Base-by-base conservation (phyloP, 164 flowering plant genomes). In the Saururus chinensis region DNA sequence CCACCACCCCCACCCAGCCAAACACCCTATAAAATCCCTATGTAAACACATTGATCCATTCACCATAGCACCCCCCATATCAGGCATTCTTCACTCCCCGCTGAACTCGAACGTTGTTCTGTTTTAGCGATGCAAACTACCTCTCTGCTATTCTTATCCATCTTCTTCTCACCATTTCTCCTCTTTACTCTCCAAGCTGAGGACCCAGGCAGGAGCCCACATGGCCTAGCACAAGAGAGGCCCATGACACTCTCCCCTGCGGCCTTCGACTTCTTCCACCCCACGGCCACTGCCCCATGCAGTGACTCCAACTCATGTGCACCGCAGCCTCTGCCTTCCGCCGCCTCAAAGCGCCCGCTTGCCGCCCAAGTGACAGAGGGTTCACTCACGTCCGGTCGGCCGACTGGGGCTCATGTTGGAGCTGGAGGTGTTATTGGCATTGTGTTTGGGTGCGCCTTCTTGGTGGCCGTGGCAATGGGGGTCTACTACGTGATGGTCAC, bases 231-330 rank as follows among this genome's bases (percentile, higher is more conserved):
- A 13, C 64, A 82, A n/a, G 85, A 81, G 70, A 80, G 52, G 63
- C 91, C 95, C 1, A 35, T 75, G 42, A 78, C 84, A 0, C 71
- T 91, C 57, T 74, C 97, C 0, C 97, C 96, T 12, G 70, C 82
- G 11, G 89, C 95, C 55, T 70, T 68, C 21, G 84, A 80, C 0
- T 88, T 87, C 74, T 91, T 91, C 80, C 85, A 91, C 53, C 60
- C 61, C 16, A 60, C 55, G 14, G 58, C 60, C 40, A 67, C 75
- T 0, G 77, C 79, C 53, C 65, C 65, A 9, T 62, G 64, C 59
- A 37, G 22, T 67, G 83, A 10, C 52, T 56, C 54, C 76, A 87
- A 69, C 67, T n/a, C n/a, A n/a, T 85, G 4, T 79, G 88, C 13
- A 49, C 82, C 76, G 73, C 84, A 1, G 14, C 72, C 25, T 51